phyloP scores from a whole-genome alignment of 768 basidiomycete genomes.

The Boletus pseudopeckii region DNA sequence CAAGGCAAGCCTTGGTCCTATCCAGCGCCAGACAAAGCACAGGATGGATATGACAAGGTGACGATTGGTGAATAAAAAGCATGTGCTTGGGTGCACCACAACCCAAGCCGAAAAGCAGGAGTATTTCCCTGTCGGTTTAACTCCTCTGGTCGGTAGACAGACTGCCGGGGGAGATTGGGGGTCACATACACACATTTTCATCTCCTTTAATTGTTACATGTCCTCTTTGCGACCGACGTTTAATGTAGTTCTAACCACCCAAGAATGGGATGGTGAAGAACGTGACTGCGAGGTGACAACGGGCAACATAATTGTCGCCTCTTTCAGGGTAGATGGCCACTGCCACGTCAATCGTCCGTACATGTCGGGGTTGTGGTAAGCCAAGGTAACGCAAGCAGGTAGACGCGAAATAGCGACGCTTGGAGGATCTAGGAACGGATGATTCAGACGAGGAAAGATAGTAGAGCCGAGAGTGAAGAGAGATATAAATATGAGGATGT shows the following conservation, averaged over 20 bases:
- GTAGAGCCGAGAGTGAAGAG: neutral
- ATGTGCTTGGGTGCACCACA: neutral
- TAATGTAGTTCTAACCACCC: neutral
- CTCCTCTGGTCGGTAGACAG: neutral
- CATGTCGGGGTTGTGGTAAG: neutral
- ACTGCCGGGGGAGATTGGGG: neutral
- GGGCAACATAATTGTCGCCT: neutral
- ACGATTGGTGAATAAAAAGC: neutral
- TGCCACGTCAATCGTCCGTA: neutral
- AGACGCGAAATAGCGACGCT: neutral
- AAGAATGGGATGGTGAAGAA: too few relatives aligned
- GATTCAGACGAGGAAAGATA: neutral
- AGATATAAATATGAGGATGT: conserved; percentile 10
- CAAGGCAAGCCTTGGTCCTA: neutral
- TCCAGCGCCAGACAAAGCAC: neutral
- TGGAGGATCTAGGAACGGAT: neutral
- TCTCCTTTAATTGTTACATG: neutral
- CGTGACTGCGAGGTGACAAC: neutral
- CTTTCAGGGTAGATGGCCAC: neutral
- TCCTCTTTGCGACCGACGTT: neutral
- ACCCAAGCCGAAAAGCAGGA: neutral
- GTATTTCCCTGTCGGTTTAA: neutral
- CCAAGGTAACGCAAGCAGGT: neutral
- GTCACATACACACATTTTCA: neutral
- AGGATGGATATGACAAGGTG: neutral